Evolutionary conservation across 2,329 filamentous ascomycete species (phyloP).

Genomic region (Clarireedia homoeocarpa): DNA sequence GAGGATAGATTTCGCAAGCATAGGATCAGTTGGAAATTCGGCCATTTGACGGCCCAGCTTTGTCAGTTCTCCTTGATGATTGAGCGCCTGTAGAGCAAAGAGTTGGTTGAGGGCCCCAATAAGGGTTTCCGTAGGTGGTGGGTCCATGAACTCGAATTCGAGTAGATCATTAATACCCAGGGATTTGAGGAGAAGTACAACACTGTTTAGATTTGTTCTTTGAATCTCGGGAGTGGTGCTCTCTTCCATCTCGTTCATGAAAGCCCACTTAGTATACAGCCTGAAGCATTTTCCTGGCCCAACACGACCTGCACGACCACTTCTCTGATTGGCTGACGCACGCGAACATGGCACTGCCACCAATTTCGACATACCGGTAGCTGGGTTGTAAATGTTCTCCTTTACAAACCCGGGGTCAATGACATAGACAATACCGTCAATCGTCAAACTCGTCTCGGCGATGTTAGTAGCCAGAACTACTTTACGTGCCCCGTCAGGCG

Average conservation of each 20-base stretch:
- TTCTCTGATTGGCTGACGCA: slow-evolving; percentile 87
- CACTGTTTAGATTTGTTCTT: slow-evolving; percentile 75
- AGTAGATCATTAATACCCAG: slow-evolving; percentile 88
- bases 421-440: slow-evolving; percentile 92
- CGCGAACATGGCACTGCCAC: slow-evolving; percentile 87
- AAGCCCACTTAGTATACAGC: slow-evolving; percentile 87
- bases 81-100: slow-evolving; percentile 83
- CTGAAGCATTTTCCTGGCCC: slow-evolving; percentile 89
- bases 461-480: slow-evolving; percentile 95
- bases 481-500: slow-evolving; percentile 76
- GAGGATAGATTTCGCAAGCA: slow-evolving; percentile 82
- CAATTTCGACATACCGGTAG: slow-evolving; percentile 85
- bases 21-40: slow-evolving; percentile 87
- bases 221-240: slow-evolving; percentile 90
- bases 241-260: slow-evolving; percentile 91
- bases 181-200: slow-evolving; percentile 80
- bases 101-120: slow-evolving; percentile 85
- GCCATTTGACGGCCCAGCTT: slow-evolving; percentile 91
- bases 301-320: slow-evolving; percentile 86
- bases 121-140: slow-evolving; percentile 80
- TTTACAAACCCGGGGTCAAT: slow-evolving; percentile 95
- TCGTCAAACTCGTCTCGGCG: slow-evolving; percentile 90
- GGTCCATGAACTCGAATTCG: slow-evolving; percentile 94
- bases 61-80: slow-evolving; percentile 81
- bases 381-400: slow-evolving; percentile 86